Conservation (phyloP, 2,329 filamentous ascomycete genomes). For the Fusarium nematophilum region DNA sequence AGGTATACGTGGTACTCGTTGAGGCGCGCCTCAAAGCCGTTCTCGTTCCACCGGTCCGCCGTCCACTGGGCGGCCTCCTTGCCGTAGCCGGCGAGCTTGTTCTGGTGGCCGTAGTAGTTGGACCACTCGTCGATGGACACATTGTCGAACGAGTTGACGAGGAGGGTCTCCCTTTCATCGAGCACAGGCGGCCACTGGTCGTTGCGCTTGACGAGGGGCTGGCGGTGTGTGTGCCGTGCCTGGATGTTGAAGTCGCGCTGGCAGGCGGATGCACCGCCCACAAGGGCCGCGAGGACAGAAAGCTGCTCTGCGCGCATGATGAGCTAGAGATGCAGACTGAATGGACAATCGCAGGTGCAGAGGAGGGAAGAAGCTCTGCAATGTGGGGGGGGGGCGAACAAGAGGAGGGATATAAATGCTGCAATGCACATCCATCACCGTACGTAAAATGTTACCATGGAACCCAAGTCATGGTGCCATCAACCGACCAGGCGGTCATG, state of each 20-base stretch:
- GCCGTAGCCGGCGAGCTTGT: conserved; percentile 53
- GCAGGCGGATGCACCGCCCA: conserved; percentile 43
- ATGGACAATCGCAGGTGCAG: not conserved
- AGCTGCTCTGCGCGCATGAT: conserved; percentile 36
- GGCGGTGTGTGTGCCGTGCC: conserved; percentile 47
- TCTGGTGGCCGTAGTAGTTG: conserved; percentile 53
- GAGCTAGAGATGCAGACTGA: not conserved
- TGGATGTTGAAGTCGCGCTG: conserved; percentile 44
- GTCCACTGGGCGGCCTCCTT: conserved; percentile 54
- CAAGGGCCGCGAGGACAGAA: conserved; percentile 30
- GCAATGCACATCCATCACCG: not conserved
- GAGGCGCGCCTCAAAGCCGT: conserved; percentile 49
- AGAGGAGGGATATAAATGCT: conserved; percentile 33
- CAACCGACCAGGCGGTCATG: conserved; percentile 5
- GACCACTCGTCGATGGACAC: conserved; percentile 53
- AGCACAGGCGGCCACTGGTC: conserved; percentile 51
- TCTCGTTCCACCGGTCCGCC: conserved; percentile 50
- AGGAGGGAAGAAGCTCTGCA: not conserved
- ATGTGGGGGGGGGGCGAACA: too few species aligned
- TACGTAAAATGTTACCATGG: conserved; percentile 30
- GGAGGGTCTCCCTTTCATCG: conserved; percentile 47
- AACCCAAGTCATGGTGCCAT: conserved; percentile 27
- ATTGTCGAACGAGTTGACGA: conserved; percentile 52
- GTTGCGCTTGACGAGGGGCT: conserved; percentile 46
- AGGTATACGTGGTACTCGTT: conserved; percentile 69